Evolutionary conservation across 331 rosid genomes (phyloP).

Genomic region (Dryas integrifolia): DNA sequence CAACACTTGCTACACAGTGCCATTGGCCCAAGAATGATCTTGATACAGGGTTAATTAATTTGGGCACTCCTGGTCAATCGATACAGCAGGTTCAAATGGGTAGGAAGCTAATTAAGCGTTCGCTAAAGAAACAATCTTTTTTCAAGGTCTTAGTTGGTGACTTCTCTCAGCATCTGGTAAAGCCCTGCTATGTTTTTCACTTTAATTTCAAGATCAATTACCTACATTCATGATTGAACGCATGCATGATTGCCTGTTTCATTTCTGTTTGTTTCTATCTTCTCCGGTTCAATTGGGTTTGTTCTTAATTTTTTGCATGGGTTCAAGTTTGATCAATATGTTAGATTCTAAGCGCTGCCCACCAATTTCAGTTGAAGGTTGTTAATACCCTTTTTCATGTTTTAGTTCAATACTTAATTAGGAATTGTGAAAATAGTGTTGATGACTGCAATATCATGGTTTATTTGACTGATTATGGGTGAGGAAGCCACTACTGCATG

Average conservation of each 20-base stretch:
- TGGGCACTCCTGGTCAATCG: too few species aligned
- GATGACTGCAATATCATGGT: too few species aligned
- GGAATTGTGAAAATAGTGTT: too few species aligned
- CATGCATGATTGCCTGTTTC: neutral
- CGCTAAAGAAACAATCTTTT: neutral
- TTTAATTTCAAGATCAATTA: neutral
- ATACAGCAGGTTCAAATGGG: neutral
- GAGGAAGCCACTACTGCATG: too few species aligned
- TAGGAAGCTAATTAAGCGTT: neutral
- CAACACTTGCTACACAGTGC: too few species aligned
- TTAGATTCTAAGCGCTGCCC: neutral
- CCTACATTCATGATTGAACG: neutral
- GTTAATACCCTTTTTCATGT: neutral
- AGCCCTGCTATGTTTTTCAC: neutral
- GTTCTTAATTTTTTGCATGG: neutral
- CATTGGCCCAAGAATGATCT: too few species aligned
- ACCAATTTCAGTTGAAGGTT: neutral
- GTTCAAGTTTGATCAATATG: neutral
- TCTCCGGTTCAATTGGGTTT: neutral
- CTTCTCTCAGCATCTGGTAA: neutral
- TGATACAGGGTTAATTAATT: too few species aligned
- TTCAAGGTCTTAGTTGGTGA: constrained; percentile 4
- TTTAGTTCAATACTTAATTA: neutral
- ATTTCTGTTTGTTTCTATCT: too few species aligned
- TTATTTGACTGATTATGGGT: too few species aligned